These are phyloP conservation scores for Suillus decipiens DNA, from an alignment of 768 basidiomycete species.

Conservation along the genomic window DNA sequence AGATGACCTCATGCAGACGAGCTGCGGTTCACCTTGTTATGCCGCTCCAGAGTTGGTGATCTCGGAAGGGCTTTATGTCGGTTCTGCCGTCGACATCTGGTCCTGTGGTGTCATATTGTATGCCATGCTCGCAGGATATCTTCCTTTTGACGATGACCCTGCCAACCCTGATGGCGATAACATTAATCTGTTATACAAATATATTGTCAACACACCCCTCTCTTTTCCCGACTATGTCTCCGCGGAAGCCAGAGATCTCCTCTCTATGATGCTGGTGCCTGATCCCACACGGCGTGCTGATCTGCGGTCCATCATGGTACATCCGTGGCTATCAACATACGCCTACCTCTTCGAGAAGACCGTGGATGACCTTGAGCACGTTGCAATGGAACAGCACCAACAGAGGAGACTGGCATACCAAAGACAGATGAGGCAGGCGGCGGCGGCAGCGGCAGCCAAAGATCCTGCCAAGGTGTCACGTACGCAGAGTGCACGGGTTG, in stretches of 20 bases:
- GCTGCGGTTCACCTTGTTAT: slow-evolving; percentile 96
- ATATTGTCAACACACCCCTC: slow-evolving; percentile 96
- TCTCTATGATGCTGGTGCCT: slow-evolving; percentile 92
- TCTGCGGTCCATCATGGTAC: slow-evolving; percentile 78
- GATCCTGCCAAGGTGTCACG: slow-evolving; percentile 40
- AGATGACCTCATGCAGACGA: slow-evolving; percentile 98
- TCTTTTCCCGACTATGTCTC: slow-evolving; percentile 98
- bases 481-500: slow-evolving; percentile 58
- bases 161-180: slow-evolving; percentile 99
- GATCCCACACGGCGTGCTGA: slow-evolving; percentile 82
- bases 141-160: slow-evolving; percentile 99
- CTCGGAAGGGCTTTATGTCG: slow-evolving; percentile 94
- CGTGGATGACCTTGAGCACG: slow-evolving; percentile 77
- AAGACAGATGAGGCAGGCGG: slow-evolving; percentile 69
- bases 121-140: slow-evolving; percentile 95
- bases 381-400: slow-evolving; percentile 84
- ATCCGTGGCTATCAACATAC: slow-evolving; percentile 75
- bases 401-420: slow-evolving; percentile 82
- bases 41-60: slow-evolving; percentile 98
- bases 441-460: slow-evolving; percentile 34
- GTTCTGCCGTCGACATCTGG: slow-evolving; percentile 98
- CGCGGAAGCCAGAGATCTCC: slow-evolving; percentile 75
- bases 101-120: slow-evolving; percentile 94
- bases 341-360: slow-evolving; percentile 56
- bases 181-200: slow-evolving; percentile 97